Evolutionary conservation across 345 rosid species (phyloP).

Genomic region (Gossypium anomalum): DNA sequence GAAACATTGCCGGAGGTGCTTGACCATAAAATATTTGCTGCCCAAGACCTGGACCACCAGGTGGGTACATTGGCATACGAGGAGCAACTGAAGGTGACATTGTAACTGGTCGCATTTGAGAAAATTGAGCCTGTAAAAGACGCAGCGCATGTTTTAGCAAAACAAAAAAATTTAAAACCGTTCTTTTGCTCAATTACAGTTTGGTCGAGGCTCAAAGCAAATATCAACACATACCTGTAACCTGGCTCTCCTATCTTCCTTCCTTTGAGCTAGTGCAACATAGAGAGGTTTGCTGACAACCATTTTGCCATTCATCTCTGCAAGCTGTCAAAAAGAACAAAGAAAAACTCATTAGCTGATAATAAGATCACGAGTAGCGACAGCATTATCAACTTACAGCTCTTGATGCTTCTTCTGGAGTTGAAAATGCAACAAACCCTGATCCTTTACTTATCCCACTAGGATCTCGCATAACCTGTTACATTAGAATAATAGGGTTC

Average conservation of each 20-base stretch:
- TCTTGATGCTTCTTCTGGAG: constrained; percentile 81
- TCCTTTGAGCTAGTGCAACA: constrained; percentile 74
- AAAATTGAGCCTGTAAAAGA: constrained; percentile 58
- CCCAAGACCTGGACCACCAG: constrained; percentile 65
- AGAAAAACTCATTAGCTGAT: background rate
- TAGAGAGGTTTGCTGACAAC: constrained; percentile 65
- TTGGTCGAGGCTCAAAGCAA: background rate
- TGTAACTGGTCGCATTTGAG: constrained; percentile 67
- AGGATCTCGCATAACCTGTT: constrained; percentile 89
- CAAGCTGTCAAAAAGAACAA: constrained; percentile 35
- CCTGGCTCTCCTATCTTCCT: constrained; percentile 77
- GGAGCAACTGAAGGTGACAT: constrained; percentile 50
- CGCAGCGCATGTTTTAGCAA: background rate
- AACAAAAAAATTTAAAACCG: background rate
- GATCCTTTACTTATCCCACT: constrained; percentile 87
- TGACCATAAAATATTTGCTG: constrained; percentile 76
- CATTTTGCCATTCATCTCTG: constrained; percentile 67
- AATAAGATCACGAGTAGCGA: background rate
- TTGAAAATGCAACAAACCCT: constrained; percentile 90
- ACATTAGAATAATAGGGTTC: background rate
- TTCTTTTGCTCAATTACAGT: background rate
- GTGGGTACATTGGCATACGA: constrained; percentile 72
- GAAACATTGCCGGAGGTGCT: constrained; percentile 64
- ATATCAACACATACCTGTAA: constrained; percentile 45
- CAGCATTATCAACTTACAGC: constrained; percentile 57